Evolutionary conservation across 164 flowering plant genomes (phyloP).

Genomic region (Brasenia schreberi): DNA sequence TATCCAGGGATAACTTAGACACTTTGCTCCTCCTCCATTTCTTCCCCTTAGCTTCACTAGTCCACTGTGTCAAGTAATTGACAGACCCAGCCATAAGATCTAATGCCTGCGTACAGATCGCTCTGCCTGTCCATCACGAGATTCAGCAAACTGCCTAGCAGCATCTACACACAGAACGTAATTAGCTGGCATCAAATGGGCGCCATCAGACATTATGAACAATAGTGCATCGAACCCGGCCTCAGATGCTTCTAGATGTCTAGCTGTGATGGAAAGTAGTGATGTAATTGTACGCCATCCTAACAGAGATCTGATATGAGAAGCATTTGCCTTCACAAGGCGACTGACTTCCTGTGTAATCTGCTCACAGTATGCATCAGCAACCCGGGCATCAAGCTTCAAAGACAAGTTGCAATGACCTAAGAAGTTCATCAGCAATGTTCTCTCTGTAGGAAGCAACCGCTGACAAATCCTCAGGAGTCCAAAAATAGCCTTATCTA

Average conservation of each 20-base stretch:
- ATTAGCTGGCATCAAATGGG: slow-evolving; percentile 22
- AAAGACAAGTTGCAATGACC: slow-evolving; percentile 24
- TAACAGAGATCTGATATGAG: slow-evolving; percentile 25
- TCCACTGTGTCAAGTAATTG: slow-evolving; percentile 18
- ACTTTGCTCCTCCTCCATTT: slow-evolving; percentile 19
- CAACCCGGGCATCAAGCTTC: slow-evolving; percentile 34
- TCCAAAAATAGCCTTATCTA: slow-evolving; percentile 36
- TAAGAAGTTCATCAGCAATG: slow-evolving; percentile 26
- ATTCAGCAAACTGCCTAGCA: slow-evolving; percentile 29
- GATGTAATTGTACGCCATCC: slow-evolving; percentile 30
- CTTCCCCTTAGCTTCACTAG: slow-evolving; percentile 16
- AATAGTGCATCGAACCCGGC: slow-evolving; percentile 26
- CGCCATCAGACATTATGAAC: slow-evolving; percentile 28
- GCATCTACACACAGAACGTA: slow-evolving; percentile 28
- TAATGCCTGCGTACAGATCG: slow-evolving; percentile 23
- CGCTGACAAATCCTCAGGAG: slow-evolving; percentile 27
- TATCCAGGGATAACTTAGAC: slow-evolving; percentile 15
- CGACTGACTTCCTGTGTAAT: slow-evolving; percentile 28
- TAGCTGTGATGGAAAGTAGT: slow-evolving; percentile 31
- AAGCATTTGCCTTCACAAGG: slow-evolving; percentile 29
- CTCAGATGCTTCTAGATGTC: slow-evolving; percentile 35
- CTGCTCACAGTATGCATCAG: slow-evolving; percentile 36
- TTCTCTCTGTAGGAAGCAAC: slow-evolving; percentile 24
- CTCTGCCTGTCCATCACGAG: slow-evolving; percentile 21
- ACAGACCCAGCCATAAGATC: slow-evolving; percentile 31